Evolutionary conservation across 768 basidiomycete species (phyloP).

Genomic region (Imleria badia): DNA sequence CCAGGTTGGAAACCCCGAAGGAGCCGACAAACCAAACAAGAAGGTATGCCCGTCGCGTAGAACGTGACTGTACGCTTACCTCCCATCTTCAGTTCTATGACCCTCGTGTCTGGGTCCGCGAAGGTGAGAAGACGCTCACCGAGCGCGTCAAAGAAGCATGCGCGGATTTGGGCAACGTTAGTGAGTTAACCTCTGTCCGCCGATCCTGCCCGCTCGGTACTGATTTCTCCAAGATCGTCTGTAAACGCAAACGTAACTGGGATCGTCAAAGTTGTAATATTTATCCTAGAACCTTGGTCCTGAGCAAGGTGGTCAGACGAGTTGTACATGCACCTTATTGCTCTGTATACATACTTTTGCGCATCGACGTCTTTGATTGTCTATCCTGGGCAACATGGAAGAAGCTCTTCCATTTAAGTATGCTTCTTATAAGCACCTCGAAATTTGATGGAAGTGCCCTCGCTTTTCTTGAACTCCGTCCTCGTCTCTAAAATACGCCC

Average conservation of each 20-base stretch:
- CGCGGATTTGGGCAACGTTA: slow-evolving; percentile 74
- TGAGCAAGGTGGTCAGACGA: neutral
- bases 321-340: slow-evolving; percentile 1
- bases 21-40: slow-evolving; percentile 98
- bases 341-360: neutral
- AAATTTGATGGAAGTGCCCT: neutral
- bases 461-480: neutral
- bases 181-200: slow-evolving; percentile 34
- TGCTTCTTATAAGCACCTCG: slow-evolving; percentile 1
- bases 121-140: slow-evolving; percentile 92
- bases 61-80: neutral
- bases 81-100: slow-evolving; percentile 67
- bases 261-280: slow-evolving; percentile 10
- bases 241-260: slow-evolving; percentile 9
- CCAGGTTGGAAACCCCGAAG: slow-evolving; percentile 98
- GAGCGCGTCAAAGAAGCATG: slow-evolving; percentile 94
- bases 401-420: slow-evolving; percentile 4
- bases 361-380: too few relatives aligned
- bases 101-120: slow-evolving; percentile 97
- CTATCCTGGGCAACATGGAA: neutral
- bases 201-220: neutral
- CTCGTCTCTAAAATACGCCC: neutral
- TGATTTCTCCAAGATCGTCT: slow-evolving; percentile 21
- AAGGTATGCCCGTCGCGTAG: slow-evolving; percentile 52
- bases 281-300: slow-evolving; percentile 18